A percentile compares a stretch with the other conserved stretches of the same genome.
Evolutionary conservation across 2,329 filamentous ascomycete species (phyloP).

Genomic region (Xylaria sp.): DNA sequence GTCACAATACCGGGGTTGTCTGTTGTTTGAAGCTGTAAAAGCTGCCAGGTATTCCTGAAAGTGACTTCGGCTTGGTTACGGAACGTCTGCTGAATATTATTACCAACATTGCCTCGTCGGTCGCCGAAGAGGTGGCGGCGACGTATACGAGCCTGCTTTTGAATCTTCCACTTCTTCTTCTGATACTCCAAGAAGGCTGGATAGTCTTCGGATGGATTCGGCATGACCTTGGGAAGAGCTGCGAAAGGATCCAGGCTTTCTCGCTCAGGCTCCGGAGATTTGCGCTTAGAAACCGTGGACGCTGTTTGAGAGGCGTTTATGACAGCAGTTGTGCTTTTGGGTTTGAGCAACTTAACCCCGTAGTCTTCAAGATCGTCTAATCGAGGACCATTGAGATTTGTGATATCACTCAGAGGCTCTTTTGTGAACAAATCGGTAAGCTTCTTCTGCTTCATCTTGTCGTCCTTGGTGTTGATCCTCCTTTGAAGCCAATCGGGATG

Average conservation of each 20-base stretch:
- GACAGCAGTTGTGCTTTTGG: constrained; percentile 61
- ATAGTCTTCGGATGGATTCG: constrained; percentile 85
- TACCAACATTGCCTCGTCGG: constrained; percentile 69
- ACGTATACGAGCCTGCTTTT: constrained; percentile 85
- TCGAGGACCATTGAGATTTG: constrained; percentile 63
- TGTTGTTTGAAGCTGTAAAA: constrained; percentile 83
- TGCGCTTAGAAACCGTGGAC: constrained; percentile 68
- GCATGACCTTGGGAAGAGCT: constrained; percentile 81
- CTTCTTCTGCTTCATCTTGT: constrained; percentile 98
- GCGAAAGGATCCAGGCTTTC: constrained; percentile 79
- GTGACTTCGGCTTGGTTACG: constrained; percentile 89
- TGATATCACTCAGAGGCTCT: constrained; percentile 74
- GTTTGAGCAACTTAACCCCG: constrained; percentile 70
- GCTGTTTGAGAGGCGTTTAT: constrained; percentile 63
- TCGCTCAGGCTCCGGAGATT: constrained; percentile 69
- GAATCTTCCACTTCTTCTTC: constrained; percentile 98
- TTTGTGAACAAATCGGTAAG: constrained; percentile 88
- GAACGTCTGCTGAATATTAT: constrained; percentile 73
- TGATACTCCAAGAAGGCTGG: constrained; percentile 88
- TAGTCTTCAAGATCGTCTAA: constrained; percentile 82
- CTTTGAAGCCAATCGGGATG: constrained; percentile 98
- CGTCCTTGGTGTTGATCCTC: constrained; percentile 92
- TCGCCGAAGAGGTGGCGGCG: constrained; percentile 94
- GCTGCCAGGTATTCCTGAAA: constrained; percentile 93
- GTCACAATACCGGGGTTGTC: constrained; percentile 85